A percentile compares a stretch with the other conserved stretches of the same genome.
Conservation (phyloP, 192 early-diverging fungal genomes). For the Dissophora ornata region DNA sequence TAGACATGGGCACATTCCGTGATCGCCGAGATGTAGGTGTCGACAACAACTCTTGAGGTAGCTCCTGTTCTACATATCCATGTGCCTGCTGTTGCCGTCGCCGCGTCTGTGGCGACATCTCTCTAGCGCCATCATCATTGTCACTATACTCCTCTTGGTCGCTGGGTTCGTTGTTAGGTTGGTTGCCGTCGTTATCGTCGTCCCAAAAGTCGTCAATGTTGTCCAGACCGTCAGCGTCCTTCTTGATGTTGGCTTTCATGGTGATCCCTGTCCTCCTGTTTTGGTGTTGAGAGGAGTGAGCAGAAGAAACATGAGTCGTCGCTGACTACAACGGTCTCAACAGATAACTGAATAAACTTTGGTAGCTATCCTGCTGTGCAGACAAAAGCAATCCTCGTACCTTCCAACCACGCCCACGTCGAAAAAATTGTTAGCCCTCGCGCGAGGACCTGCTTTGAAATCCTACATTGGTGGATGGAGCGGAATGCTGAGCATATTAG, state of each 20-base stretch:
- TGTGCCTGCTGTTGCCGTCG: too few relatives aligned
- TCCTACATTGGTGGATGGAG: slow-evolving; percentile 3
- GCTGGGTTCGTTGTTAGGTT: not conserved
- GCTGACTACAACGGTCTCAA: too few relatives aligned
- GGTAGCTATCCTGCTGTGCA: too few relatives aligned
- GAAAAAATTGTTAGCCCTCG: slow-evolving; percentile 13
- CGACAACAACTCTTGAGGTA: slow-evolving; percentile 29
- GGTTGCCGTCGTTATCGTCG: slow-evolving; percentile 11
- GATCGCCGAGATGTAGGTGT: slow-evolving; percentile 33
- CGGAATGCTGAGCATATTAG: too few relatives aligned
- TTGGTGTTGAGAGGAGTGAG: not conserved
- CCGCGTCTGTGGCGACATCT: not conserved
- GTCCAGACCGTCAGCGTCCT: slow-evolving; percentile 48
- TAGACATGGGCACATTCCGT: slow-evolving; percentile 13
- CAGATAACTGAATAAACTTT: too few relatives aligned
- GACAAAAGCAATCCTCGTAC: slow-evolving; percentile 19
- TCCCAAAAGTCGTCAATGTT: slow-evolving; percentile 53
- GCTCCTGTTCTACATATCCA: slow-evolving; percentile 27
- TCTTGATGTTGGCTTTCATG: slow-evolving; percentile 45
- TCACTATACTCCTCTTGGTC: slow-evolving; percentile 1
- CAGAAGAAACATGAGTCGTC: not conserved
- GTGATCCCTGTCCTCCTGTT: slow-evolving; percentile 46
- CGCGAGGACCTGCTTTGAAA: slow-evolving; percentile 12
- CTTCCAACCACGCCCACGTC: slow-evolving; percentile 43
- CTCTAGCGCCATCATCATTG: slow-evolving; percentile 1